Evolutionary conservation across 2,329 filamentous ascomycete species (phyloP).

Genomic region (Colletotrichum sublineola): DNA sequence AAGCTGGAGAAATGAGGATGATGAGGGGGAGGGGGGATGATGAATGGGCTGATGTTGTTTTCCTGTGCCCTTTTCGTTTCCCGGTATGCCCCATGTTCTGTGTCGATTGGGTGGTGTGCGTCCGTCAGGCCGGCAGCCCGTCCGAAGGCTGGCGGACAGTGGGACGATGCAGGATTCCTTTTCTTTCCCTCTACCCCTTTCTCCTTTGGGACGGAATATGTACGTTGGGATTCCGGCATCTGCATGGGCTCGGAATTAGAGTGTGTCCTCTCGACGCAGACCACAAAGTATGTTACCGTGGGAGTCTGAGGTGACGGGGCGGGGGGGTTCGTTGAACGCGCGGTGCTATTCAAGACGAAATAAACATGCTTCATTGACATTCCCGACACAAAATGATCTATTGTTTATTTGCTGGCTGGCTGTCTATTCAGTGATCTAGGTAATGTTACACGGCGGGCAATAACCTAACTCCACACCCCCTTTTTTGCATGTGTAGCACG

Average conservation of each 20-base stretch:
- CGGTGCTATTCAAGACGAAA: not conserved
- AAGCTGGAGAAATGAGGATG: not conserved
- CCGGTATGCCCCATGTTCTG: not conserved
- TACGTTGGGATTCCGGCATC: too few relatives aligned
- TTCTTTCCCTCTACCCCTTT: too few relatives aligned
- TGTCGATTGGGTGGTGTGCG: not conserved
- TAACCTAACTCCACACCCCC: not conserved
- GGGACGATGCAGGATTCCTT: not conserved
- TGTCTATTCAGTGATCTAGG: not conserved
- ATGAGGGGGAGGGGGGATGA: too few relatives aligned
- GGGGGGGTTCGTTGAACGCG: too few relatives aligned
- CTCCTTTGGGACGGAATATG: too few relatives aligned
- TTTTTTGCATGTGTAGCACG: not conserved
- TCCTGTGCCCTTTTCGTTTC: not conserved
- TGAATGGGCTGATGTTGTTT: too few relatives aligned
- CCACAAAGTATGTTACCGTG: too few relatives aligned
- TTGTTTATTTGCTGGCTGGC: not conserved
- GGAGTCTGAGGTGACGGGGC: too few relatives aligned
- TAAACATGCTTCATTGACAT: not conserved
- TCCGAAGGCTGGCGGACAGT: not conserved
- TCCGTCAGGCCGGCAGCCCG: not conserved
- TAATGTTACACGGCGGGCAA: conserved; percentile 25
- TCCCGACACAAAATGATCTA: not conserved
- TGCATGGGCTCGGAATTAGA: too few relatives aligned
- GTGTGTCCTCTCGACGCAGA: too few relatives aligned